Percentiles rank a stretch among this genome's conserved stretches.
phyloP scores from a whole-genome alignment of 805 yeast genomes.

The Lachancea meyersii region DNA sequence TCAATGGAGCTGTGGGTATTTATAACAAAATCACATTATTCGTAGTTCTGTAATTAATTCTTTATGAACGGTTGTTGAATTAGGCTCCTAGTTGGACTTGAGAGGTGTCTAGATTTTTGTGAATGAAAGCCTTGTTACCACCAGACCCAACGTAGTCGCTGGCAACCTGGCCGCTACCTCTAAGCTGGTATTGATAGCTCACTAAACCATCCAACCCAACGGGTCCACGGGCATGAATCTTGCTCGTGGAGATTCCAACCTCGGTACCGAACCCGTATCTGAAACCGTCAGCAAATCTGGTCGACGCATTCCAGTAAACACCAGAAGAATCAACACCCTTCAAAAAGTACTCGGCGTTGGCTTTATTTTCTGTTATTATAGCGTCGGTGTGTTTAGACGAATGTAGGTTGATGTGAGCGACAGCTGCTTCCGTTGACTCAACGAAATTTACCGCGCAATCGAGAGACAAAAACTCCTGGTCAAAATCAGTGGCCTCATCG shows the following conservation, averaged over 20 bases:
- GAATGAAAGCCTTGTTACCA: conserved; percentile 71
- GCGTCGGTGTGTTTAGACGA: conserved; percentile 96
- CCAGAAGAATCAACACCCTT: conserved; percentile 91
- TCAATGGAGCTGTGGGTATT: not conserved
- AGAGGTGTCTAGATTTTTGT: conserved; percentile 49
- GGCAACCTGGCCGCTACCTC: conserved; percentile 90
- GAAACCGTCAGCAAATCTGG: conserved; percentile 97
- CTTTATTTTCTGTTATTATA: conserved; percentile 72
- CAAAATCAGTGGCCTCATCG: conserved; percentile 55
- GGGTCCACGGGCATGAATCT: conserved; percentile 97
- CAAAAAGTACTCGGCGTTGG: conserved; percentile 67
- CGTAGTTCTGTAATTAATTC: not conserved
- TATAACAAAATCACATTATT: not conserved
- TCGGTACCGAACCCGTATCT: conserved; percentile 98
- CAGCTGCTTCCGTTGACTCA: conserved; percentile 59
- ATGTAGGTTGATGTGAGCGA: conserved; percentile 77
- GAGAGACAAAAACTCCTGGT: conserved; percentile 74
- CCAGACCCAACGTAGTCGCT: conserved; percentile 92
- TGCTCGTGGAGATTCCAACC: conserved; percentile 95
- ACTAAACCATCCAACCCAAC: conserved; percentile 96
- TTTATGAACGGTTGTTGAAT: not conserved
- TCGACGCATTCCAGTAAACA: conserved; percentile 95
- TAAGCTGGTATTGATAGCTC: conserved; percentile 87
- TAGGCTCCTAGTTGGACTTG: conserved; percentile 23
- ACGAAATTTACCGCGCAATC: conserved; percentile 73